Conservation (phyloP, 2,329 filamentous ascomycete genomes). For the Botrytis elliptica region DNA sequence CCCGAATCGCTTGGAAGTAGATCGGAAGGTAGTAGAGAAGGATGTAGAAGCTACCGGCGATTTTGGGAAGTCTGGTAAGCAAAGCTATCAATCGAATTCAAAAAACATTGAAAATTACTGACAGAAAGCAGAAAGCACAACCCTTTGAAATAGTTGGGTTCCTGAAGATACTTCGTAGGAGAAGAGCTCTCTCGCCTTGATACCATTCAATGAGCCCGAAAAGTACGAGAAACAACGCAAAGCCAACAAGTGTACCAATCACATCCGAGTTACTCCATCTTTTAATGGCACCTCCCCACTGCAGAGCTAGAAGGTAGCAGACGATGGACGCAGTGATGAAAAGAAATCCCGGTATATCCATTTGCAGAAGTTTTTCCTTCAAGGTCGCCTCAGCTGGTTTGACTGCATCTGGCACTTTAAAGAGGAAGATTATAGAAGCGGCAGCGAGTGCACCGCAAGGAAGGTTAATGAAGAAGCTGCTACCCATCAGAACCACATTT, state of each 20-base stretch:
- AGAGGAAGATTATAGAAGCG: slow-evolving; percentile 44
- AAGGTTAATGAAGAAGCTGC: slow-evolving; percentile 40
- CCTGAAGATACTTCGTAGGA: slow-evolving; percentile 42
- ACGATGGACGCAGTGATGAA: slow-evolving; percentile 46
- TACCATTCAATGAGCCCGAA: background rate
- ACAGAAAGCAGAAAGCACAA: slow-evolving; percentile 42
- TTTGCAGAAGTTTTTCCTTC: slow-evolving; percentile 46
- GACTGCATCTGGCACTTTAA: slow-evolving; percentile 40
- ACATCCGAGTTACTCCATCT: slow-evolving; percentile 34
- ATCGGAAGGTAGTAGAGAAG: slow-evolving; percentile 37
- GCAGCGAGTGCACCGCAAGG: slow-evolving; percentile 42
- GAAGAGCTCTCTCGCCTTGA: background rate
- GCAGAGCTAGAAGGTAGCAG: slow-evolving; percentile 45
- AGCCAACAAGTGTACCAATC: background rate
- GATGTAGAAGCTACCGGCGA: slow-evolving; percentile 43
- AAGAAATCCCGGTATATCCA: slow-evolving; percentile 47
- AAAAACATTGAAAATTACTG: background rate
- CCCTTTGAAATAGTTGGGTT: slow-evolving; percentile 45
- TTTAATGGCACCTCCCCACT: slow-evolving; percentile 45
- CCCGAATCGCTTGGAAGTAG: slow-evolving; percentile 48
- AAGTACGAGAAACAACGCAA: background rate
- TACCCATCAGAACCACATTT: background rate
- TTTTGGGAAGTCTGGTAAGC: background rate
- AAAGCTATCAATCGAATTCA: background rate
- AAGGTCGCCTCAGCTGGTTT: slow-evolving; percentile 37